A percentile compares a stretch with the other conserved stretches of the same genome.
Evolutionary conservation across 805 yeast species (phyloP).

Genomic region (Lipomyces sp.): DNA sequence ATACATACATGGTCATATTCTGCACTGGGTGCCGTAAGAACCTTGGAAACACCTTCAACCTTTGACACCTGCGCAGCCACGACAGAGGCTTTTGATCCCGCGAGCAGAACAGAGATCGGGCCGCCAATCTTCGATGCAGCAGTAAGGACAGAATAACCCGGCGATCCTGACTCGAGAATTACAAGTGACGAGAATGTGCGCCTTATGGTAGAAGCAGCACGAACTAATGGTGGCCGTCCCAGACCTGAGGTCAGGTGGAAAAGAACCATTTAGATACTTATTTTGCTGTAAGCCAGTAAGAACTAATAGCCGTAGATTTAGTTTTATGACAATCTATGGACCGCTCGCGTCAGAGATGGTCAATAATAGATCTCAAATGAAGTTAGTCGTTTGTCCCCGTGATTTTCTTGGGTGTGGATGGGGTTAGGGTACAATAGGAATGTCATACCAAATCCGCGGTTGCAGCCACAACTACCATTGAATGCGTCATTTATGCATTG

Average conservation of each 20-base stretch:
- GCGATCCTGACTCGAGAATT: constrained; percentile 56
- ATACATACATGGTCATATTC: constrained; percentile 59
- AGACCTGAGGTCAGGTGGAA: background rate
- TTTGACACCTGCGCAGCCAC: constrained; percentile 59
- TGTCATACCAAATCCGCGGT: background rate
- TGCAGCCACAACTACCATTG: background rate
- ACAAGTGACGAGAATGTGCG: constrained; percentile 33
- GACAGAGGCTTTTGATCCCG: constrained; percentile 64
- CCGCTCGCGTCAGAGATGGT: background rate
- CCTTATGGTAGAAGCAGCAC: constrained; percentile 5
- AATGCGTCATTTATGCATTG: background rate
- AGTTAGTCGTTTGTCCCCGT: no score
- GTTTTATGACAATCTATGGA: no score
- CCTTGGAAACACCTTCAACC: constrained; percentile 58
- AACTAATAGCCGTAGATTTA: background rate
- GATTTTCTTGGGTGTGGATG: background rate
- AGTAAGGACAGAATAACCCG: constrained; percentile 57
- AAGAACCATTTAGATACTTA: background rate
- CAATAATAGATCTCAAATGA: no score
- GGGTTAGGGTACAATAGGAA: background rate
- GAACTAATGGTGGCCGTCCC: constrained; percentile 3
- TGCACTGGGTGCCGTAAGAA: constrained; percentile 61
- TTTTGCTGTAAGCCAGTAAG: background rate
- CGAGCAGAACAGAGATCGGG: constrained; percentile 77
- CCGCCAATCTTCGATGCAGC: constrained; percentile 78